Evolutionary conservation across 2,329 filamentous ascomycete species (phyloP), one percentile per base, ranked within the genome.

Genomic region (Aureobasidium pullulans): DNA sequence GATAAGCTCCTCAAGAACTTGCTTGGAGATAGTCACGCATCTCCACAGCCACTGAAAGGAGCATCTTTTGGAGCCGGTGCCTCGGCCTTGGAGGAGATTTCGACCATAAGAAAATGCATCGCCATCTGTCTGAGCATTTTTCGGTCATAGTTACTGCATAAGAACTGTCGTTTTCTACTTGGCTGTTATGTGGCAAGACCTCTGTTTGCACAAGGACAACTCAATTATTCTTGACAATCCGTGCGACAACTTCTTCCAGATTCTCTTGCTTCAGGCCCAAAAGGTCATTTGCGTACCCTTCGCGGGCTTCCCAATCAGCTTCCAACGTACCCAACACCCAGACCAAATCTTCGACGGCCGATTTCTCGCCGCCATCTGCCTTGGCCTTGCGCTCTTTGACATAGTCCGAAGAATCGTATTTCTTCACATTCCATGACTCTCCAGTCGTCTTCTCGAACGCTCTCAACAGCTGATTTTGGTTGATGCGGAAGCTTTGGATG

Each of bases 381-480:
- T 75, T 74, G 50, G 62, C 69, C 56, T 67, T 68, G 50, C 72
- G 69, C 23, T 65, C 62, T 32, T 66, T 63, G 31, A 69, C 63
- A 28, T 70, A 66, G 10, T 69, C 65, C 34, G 70, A 65, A 15
- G 71, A 69, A 3, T 69, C 73, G 10, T 70, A 68, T 13, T 69
- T 69, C 3, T 72, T 75, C 1, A 84, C 72, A 0, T 74, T 72
- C 75, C 79, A 85, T 61, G 80, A 79, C 16, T 71, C 66, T 2
- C 77, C 78, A 0, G 79, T 81, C 10, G 76, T 71, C 60, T 79
- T 77, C 69, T 88, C 81, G 2, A 81, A 71, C 0, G 76, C 67
- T 11, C 72, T 69, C 1, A 87, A 66, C 1, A 88, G 70, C 63
- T 86, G 76, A 16, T 81, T 81, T 69, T 86, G 84, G 1, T 79